Evolutionary conservation across 495 filamentous ascomycete species (phyloP), one percentile per base, ranked within the genome.

Genomic region (Hyaloscypha finlandica): DNA sequence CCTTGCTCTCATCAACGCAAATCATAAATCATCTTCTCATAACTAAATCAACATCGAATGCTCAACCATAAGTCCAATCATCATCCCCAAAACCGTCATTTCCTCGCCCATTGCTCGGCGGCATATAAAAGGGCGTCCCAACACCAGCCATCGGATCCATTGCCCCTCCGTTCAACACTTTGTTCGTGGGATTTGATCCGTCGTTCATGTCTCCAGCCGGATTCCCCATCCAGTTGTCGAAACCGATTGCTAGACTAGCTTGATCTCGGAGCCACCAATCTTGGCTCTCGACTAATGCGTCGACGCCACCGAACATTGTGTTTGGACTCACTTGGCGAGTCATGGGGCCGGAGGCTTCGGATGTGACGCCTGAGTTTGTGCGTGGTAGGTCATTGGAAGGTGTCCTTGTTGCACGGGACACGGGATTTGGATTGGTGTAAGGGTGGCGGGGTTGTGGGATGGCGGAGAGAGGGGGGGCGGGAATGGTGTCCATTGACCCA

Each of bases 221-320:
- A 29, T 42, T 64, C 30, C 59, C 37, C 67, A 69, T 69, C 85
- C 85, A 88, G 59, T 78, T 81, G 22, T 82, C 83, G 62, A 83
- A 79, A 11, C 78, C 82, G 14, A 82, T 64, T 8, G 73, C 75
- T 51, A 84, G 69, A 8, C 75, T 74, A 22, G 76, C 77, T 11
- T 83, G 77, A 67, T 86, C 84, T 8, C 77, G 75, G 52, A 84
- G 73, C 85, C 85, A 88, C 86, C 85, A 88, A 42, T 87, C 81
- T 59, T 85, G 85, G 63, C 81, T 84, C 57, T 83, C 80, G 8
- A 86, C 80, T 25, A 85, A 67, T 6, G 80, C 79, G 11, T 84
- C 81, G 4, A 83, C 74, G 29, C 73, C 72, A 6, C 77, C 78
- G 12, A 81, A 81, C 29, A 86, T 64, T 0, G 64, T 67, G 45